Conservation (phyloP, 1,284 basidiomycete genomes). For the Hymenochaete sp. region DNA sequence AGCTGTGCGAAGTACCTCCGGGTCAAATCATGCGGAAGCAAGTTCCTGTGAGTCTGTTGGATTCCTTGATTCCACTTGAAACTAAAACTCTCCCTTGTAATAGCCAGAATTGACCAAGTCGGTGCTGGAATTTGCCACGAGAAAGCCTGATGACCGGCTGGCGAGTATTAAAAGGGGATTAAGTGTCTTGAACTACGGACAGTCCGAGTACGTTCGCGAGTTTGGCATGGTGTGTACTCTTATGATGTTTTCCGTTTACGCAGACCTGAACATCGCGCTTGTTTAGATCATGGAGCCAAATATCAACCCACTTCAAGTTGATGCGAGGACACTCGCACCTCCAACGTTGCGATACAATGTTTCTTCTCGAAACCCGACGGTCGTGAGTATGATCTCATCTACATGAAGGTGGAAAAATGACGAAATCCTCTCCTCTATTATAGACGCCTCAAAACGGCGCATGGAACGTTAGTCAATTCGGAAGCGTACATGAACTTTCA, state of each 20-base stretch:
- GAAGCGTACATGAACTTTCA: background rate
- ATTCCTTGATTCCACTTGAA: background rate
- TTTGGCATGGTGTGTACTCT: constrained; percentile 10
- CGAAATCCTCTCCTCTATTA: constrained; percentile 1
- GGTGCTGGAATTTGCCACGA: constrained; percentile 65
- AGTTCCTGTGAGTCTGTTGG: constrained; percentile 34
- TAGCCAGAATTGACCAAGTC: constrained; percentile 50
- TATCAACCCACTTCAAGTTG: constrained; percentile 39
- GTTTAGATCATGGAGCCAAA: constrained; percentile 26
- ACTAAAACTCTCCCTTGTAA: background rate
- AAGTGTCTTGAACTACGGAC: constrained; percentile 53
- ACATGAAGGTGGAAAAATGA: background rate
- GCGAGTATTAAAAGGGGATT: constrained; percentile 49
- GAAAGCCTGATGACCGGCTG: constrained; percentile 52
- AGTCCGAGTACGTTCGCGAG: constrained; percentile 58
- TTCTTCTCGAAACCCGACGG: constrained; percentile 40
- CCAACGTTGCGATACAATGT: constrained; percentile 55
- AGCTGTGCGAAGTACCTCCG: constrained; percentile 52
- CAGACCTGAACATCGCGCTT: too few species aligned
- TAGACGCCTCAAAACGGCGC: constrained; percentile 53
- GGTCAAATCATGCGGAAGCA: constrained; percentile 72
- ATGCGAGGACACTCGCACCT: constrained; percentile 52
- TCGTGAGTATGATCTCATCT: constrained; percentile 34
- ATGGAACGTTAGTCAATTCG: constrained; percentile 56
- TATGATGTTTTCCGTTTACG: too few species aligned